Percentiles rank a stretch among this genome's conserved stretches.
These are phyloP conservation scores for Tuber microsphaerosporum DNA, from an alignment of 495 filamentous ascomycete species.

Conservation along the genomic window DNA sequence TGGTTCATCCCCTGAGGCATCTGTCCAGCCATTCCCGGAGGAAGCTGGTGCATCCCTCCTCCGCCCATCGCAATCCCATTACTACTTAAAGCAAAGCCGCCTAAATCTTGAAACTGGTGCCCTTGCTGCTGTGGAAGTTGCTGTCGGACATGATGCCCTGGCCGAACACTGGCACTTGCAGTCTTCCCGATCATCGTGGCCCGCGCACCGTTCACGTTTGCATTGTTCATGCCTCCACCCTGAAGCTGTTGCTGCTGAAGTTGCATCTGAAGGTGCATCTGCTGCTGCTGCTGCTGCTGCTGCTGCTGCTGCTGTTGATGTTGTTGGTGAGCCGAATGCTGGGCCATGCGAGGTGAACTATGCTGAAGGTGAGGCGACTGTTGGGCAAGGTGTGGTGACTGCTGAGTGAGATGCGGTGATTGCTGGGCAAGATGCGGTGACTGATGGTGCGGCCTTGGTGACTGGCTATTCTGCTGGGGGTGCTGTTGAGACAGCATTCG, in stretches of 20 bases:
- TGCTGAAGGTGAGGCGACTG: conserved; percentile 27
- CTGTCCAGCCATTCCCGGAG: conserved; percentile 22
- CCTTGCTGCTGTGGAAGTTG: conserved; percentile 28
- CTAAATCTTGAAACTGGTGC: conserved; percentile 25
- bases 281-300: conserved; percentile 32
- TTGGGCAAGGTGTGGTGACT: conserved; percentile 25
- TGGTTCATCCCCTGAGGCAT: conserved; percentile 28
- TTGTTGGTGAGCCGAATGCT: conserved; percentile 25
- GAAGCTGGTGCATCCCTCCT: conserved; percentile 23
- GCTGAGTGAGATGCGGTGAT: conserved; percentile 27
- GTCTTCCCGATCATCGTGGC: conserved; percentile 31
- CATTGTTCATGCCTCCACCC: conserved; percentile 26
- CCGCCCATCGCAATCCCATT: conserved; percentile 29
- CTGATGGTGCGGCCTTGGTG: conserved; percentile 26
- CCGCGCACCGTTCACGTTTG: conserved; percentile 28
- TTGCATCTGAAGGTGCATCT: conserved; percentile 24
- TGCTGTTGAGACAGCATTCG: conserved; percentile 25
- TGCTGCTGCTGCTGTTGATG: no score
- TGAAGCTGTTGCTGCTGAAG: conserved; percentile 11
- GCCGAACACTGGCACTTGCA: conserved; percentile 17
- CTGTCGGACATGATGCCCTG: conserved; percentile 16
- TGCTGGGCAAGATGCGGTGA: conserved; percentile 31
- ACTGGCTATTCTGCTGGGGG: conserved; percentile 16
- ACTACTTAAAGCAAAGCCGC: conserved; percentile 19
- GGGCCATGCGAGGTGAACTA: conserved; percentile 30